Evolutionary conservation across 495 filamentous ascomycete species (phyloP).

Genomic region (Astrocystis sublimbata): DNA sequence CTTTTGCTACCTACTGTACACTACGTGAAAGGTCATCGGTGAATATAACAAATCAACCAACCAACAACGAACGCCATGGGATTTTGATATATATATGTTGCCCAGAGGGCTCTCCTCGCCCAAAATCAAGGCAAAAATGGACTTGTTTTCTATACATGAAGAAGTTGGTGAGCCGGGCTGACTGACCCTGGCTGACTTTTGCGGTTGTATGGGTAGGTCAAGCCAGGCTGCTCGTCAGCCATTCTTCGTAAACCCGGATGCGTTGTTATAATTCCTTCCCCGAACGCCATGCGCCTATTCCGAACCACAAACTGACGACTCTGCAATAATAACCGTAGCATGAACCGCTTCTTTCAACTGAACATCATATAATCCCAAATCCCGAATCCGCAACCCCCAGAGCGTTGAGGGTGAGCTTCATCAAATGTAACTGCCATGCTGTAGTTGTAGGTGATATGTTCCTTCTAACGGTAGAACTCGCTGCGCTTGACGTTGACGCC

Average conservation of each 20-base stretch:
- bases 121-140: conserved; percentile 22
- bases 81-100: background rate
- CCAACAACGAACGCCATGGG: background rate
- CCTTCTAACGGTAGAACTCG: conserved; percentile 85
- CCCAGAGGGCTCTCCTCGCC: background rate
- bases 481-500: conserved; percentile 95
- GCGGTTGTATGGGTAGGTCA: no score
- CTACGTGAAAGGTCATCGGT: background rate
- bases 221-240: conserved; percentile 6
- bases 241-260: background rate
- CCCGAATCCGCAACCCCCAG: no score
- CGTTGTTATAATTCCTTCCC: conserved; percentile 3
- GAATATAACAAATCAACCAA: background rate
- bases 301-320: background rate
- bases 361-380: no score
- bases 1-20: conserved; percentile 9
- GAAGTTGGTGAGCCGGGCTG: background rate
- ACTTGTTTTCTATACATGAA: conserved; percentile 8
- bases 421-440: no score
- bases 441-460: background rate
- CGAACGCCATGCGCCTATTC: conserved; percentile 19
- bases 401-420: no score
- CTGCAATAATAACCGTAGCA: background rate
- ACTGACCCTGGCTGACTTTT: background rate
- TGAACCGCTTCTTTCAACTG: background rate